Conservation (phyloP, 2,329 filamentous ascomycete genomes). For the Claviceps africana region DNA sequence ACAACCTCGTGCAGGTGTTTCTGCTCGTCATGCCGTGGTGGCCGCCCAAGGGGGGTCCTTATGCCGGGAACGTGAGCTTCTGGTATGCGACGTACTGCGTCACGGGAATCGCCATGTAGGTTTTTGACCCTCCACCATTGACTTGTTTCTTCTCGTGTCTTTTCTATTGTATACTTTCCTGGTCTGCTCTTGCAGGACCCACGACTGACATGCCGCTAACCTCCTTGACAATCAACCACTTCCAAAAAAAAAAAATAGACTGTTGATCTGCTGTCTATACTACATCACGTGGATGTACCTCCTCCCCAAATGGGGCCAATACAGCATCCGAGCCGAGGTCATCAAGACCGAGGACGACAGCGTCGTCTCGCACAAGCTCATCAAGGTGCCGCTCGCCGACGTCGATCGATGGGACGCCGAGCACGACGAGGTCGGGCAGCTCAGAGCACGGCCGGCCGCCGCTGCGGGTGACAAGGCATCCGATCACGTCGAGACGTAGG, state of each 20-base stretch:
- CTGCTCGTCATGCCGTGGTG: slow-evolving; percentile 60
- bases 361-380: slow-evolving; percentile 30
- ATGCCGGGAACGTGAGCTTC: slow-evolving; percentile 54
- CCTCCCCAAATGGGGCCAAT: slow-evolving; percentile 37
- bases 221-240: too few relatives aligned
- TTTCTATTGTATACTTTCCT: neutral
- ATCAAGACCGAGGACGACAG: slow-evolving; percentile 33
- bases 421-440: slow-evolving; percentile 20
- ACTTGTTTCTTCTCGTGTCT: neutral
- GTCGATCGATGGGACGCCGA: slow-evolving; percentile 42
- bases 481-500: neutral
- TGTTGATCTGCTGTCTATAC: slow-evolving; percentile 40
- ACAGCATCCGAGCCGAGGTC: slow-evolving; percentile 41
- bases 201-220: neutral
- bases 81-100: slow-evolving; percentile 60
- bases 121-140: slow-evolving; percentile 8
- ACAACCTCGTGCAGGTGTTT: slow-evolving; percentile 44
- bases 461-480: neutral
- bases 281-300: slow-evolving; percentile 45
- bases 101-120: slow-evolving; percentile 49
- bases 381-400: slow-evolving; percentile 37
- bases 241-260: slow-evolving; percentile 18
- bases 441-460: neutral
- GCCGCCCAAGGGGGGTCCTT: slow-evolving; percentile 44
- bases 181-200: neutral